Percentiles rank a stretch among this genome's conserved stretches.
Evolutionary conservation across 2,329 filamentous ascomycete genomes (phyloP).

Genomic region (Ampelomyces quisqualis): DNA sequence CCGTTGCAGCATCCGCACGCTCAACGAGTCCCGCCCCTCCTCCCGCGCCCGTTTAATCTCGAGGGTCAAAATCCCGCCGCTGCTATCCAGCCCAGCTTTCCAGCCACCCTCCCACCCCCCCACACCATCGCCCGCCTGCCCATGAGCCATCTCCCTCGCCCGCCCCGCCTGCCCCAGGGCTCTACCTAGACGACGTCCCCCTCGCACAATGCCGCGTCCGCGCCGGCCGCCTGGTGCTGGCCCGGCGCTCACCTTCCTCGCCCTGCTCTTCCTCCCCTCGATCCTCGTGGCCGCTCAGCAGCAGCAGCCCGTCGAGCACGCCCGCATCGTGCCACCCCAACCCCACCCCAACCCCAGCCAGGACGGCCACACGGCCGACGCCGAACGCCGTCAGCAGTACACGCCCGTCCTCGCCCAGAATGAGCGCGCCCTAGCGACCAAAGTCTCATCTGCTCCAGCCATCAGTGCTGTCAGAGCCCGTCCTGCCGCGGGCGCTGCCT

Average conservation of each 20-base stretch:
- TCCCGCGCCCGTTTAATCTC: constrained; percentile 25
- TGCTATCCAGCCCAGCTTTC: constrained; percentile 13
- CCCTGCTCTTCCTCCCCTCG: constrained; percentile 40
- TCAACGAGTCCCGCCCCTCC: constrained; percentile 22
- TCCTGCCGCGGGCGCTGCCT: constrained; percentile 60
- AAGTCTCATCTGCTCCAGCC: constrained; percentile 75
- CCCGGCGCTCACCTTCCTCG: constrained; percentile 40
- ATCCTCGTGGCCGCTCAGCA: constrained; percentile 45
- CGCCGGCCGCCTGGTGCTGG: constrained; percentile 45
- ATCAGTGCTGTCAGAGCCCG: constrained; percentile 88
- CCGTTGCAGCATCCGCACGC: constrained; percentile 15
- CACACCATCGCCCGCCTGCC: too few relatives aligned
- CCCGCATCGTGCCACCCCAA: constrained; percentile 17
- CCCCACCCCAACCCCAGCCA: constrained; percentile 9
- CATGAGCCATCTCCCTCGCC: constrained; percentile 37
- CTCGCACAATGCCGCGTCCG: constrained; percentile 40
- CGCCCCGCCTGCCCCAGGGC: constrained; percentile 35
- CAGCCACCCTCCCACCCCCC: constrained; percentile 14
- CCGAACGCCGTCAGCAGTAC: constrained; percentile 25
- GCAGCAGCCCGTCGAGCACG: constrained; percentile 41
- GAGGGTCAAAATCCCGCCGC: constrained; percentile 16
- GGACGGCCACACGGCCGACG: constrained; percentile 19
- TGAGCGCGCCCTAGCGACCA: constrained; percentile 96
- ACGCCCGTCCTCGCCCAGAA: constrained; percentile 50
- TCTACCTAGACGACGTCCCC: constrained; percentile 24